These are phyloP conservation scores for Populus davidiana DNA, from an alignment of 345 rosid genomes.

Conservation along the genomic window DNA sequence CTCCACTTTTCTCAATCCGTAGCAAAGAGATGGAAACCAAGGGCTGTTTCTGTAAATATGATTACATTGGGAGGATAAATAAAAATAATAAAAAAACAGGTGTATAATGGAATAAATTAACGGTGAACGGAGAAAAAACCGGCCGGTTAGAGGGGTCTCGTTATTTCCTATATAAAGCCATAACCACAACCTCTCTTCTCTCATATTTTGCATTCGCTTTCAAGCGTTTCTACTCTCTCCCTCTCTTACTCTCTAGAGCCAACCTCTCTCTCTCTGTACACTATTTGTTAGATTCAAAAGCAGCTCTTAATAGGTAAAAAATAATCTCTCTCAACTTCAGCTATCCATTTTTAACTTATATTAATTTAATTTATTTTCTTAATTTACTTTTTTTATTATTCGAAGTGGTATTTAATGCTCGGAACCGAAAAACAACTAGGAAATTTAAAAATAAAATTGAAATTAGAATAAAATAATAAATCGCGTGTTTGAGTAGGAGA, in stretches of 20 bases:
- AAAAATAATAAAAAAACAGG: background rate
- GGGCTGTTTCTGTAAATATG: background rate
- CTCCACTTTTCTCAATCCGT: background rate
- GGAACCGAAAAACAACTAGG: background rate
- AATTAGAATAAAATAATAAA: background rate
- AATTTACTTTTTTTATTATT: conserved; percentile 1
- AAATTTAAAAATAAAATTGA: background rate
- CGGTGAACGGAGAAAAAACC: conserved; percentile 36
- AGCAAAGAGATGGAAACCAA: background rate
- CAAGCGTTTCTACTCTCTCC: background rate
- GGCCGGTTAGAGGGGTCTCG: conserved; percentile 35
- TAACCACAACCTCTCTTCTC: conserved; percentile 10
- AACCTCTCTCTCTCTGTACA: conserved; percentile 14
- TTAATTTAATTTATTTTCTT: conserved; percentile 3
- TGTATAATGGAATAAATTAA: conserved; percentile 8
- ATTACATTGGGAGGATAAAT: conserved; percentile 1
- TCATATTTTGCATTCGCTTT: conserved; percentile 9
- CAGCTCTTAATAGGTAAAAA: conserved; percentile 33
- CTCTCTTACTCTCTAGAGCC: conserved; percentile 15
- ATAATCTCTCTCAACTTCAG: conserved; percentile 9
- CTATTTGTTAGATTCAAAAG: conserved; percentile 12
- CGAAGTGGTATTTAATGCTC: background rate
- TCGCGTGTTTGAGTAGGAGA: conserved; percentile 18
- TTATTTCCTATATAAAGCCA: conserved; percentile 57
- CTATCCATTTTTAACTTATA: conserved; percentile 8